Conservation (phyloP, 2,329 filamentous ascomycete species). For the Davidsoniella virescens region DNA sequence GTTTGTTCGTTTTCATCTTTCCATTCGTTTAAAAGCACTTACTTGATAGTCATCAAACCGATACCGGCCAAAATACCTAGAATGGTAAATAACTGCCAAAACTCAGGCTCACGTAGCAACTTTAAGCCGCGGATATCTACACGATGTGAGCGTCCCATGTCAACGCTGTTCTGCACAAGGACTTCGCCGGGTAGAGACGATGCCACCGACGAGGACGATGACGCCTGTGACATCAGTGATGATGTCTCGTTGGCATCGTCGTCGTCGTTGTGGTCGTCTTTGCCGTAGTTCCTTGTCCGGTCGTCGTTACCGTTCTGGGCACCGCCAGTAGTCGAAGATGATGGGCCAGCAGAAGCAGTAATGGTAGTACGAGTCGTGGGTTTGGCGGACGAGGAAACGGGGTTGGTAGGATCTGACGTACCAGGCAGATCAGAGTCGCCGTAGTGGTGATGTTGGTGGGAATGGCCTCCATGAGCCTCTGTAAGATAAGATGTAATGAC, state of each 20-base stretch:
- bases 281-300: conserved; percentile 15
- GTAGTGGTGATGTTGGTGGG: background rate
- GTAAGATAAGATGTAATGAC: background rate
- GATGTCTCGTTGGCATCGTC: conserved; percentile 55
- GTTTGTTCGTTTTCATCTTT: background rate
- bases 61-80: conserved; percentile 87
- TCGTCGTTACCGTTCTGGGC: conserved; percentile 18
- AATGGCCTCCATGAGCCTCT: conserved; percentile 13
- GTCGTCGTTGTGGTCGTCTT: conserved; percentile 16
- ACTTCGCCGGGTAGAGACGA: conserved; percentile 35
- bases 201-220: conserved; percentile 26
- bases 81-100: conserved; percentile 79
- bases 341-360: background rate
- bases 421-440: conserved; percentile 28
- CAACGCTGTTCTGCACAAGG: conserved; percentile 43
- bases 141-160: conserved; percentile 59
- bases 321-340: background rate
- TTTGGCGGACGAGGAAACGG: background rate
- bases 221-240: conserved; percentile 49
- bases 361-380: conserved; percentile 3
- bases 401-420: conserved; percentile 33
- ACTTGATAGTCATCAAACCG: conserved; percentile 99
- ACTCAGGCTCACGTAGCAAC: conserved; percentile 56
- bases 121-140: conserved; percentile 79
- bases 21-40: conserved; percentile 23